Percentiles rank a stretch among this genome's conserved stretches.
These are phyloP conservation scores for Silene vulgaris DNA, from an alignment of 179 eudicot genomes.

Conservation along the genomic window DNA sequence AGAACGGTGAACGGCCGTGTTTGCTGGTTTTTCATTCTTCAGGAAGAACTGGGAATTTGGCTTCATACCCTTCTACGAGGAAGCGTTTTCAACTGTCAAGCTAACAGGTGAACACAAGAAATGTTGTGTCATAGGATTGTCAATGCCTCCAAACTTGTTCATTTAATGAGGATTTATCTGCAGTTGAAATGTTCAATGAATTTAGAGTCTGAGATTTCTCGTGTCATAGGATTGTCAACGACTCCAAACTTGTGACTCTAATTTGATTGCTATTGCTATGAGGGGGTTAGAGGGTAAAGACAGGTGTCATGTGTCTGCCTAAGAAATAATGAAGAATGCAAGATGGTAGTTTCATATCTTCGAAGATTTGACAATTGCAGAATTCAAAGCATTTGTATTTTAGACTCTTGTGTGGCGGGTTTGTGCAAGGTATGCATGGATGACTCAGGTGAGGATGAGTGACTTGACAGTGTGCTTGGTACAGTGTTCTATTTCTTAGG, in stretches of 20 bases:
- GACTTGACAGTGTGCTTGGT: not conserved
- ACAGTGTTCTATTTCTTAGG: not conserved
- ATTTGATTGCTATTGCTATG: not conserved
- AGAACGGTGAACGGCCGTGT: not conserved
- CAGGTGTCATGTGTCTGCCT: not conserved
- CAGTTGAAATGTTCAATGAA: not conserved
- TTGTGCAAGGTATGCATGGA: slow-evolving; percentile 1
- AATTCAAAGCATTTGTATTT: not conserved
- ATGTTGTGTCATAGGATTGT: not conserved
- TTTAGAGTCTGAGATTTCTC: not conserved
- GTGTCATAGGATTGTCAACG: no score
- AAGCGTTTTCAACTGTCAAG: not conserved
- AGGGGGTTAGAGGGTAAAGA: not conserved
- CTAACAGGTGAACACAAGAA: not conserved
- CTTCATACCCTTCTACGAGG: not conserved
- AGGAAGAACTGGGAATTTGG: not conserved
- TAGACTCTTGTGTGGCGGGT: not conserved
- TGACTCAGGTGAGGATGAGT: no score
- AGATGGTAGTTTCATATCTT: not conserved
- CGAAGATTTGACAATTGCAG: not conserved
- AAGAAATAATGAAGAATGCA: not conserved
- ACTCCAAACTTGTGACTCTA: not conserved
- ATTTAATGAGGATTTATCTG: not conserved
- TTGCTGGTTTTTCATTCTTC: not conserved
- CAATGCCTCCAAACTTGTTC: not conserved